Base-by-base conservation (phyloP, 257 asterid genomes). In the Marsdenia floribunda region DNA sequence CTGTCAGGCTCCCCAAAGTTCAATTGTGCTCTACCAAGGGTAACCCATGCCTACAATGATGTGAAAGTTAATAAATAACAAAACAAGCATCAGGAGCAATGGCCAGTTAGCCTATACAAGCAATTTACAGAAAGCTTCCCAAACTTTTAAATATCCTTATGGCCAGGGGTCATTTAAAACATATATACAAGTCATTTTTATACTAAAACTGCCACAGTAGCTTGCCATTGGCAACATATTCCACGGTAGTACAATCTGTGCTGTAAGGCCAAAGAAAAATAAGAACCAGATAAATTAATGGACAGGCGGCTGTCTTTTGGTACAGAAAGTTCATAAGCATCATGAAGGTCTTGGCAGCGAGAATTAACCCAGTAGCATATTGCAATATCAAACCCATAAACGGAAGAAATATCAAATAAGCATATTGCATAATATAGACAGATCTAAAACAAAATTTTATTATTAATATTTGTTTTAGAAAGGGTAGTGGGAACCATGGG, bases 1-100 rank as follows among this genome's bases (percentile, higher is more conserved):
- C 80, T 82, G 80, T 91, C 98, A 22, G 97, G 96, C 81, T 93
- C 98, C 78, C 98, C 98, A 47, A 79, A 93, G 84, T 93, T 93
- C 58, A 93, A 78, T 70, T 93, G 97, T 75, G 98, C 93, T 82
- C 97, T 83, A 76, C 97, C 98, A 40, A 91, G 96, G 58, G 97
- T 91, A 75, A 93, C 81, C 98, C 98, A 93, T 9, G 97, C 97
- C 98, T 93, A 77, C 53, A 59, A 72, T 75, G 54, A 85, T 75
- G 5, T 70, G 19, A 22, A 54, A 12, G 35, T 40, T 15, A 69
- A 68, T 15, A 22, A 68, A 21, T 13, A 44, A 44, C 18, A 10
- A 10, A 44, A 8, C 54, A 68, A 44, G 24, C 38, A 68, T 6
- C 29, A 38, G 24, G 29, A 55, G 61, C 33, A 24, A 60, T 21